These are phyloP conservation scores for Tolypocladium amazonense DNA, from an alignment of 2,329 filamentous ascomycete genomes.

Conservation along the genomic window DNA sequence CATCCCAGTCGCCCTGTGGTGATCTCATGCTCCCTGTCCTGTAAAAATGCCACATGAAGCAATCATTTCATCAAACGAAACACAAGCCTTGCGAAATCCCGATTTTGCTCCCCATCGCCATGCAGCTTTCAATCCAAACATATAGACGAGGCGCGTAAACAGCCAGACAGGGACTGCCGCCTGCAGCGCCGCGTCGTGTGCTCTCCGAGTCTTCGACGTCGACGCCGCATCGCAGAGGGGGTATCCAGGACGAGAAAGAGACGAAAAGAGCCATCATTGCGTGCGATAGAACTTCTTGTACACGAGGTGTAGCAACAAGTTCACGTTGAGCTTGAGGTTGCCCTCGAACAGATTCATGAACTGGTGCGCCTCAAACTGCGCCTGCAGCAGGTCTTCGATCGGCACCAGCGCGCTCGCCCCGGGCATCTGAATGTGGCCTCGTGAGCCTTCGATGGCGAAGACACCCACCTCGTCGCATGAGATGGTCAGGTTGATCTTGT, in stretches of 20 bases:
- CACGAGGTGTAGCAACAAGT: constrained; percentile 87
- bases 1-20: neutral
- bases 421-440: constrained; percentile 90
- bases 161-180: neutral
- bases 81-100: neutral
- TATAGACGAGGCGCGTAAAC: neutral
- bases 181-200: neutral
- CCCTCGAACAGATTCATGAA: constrained; percentile 93
- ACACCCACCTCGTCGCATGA: constrained; percentile 88
- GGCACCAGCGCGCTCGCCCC: constrained; percentile 82
- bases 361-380: constrained; percentile 93
- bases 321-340: constrained; percentile 82
- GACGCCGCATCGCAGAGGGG: neutral
- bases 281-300: constrained; percentile 97
- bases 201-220: neutral
- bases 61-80: neutral
- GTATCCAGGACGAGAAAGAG: neutral
- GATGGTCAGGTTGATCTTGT: constrained; percentile 88
- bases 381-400: constrained; percentile 87
- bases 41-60: neutral
- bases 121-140: neutral
- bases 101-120: neutral
- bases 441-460: constrained; percentile 84
- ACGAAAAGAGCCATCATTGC: constrained; percentile 30
- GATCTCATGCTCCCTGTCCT: neutral